Evolutionary conservation across 2,329 filamentous ascomycete genomes (phyloP), one percentile per base, ranked within the genome.

Genomic region (Paracoccidioides brasiliensis): DNA sequence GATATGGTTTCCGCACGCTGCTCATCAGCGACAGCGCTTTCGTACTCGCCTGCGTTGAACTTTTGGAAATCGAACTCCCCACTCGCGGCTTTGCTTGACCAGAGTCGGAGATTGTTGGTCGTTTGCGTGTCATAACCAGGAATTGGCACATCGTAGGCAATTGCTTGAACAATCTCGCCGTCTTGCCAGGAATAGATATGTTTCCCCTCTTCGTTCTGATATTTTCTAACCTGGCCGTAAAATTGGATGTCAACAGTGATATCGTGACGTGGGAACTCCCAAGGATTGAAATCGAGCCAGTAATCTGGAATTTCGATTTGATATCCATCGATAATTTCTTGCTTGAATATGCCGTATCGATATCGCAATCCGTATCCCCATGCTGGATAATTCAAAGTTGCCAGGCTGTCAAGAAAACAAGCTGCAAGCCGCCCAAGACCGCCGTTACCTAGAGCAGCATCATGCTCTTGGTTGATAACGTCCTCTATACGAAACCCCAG

Each of bases 61-160:
- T 97, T 97, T 67, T 96, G 91, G 75, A 98, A 98, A 74, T 98
- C 91, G 61, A 98, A 98, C 72, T 98, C 93, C 61, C 93, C 93
- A 64, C 88, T 91, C 48, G 90, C 90, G 45, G 93, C 91, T 74
- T 96, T 96, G 78, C 90, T 96, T 46, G 90, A 95, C 93, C 93
- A 98, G 42, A 98, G 79, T 58, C 93, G 86, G 60, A 98, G 78
- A 74, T 98, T 98, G 78, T 98, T 98, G 63, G 90, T 96, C 9
- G 90, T 91, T 6, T 82, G 77, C 0, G 93, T 98, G 59, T 82
- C 83, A 69, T 90, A 97, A 8, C 93, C 93, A 22, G 93, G 93
- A 62, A 97, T 88, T 58, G 84, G 82, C 44, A 96, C 88, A 71
- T 98, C 93, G 66, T 93, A 97, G 56, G 93, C 93, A 35, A 95